These are phyloP conservation scores for Fusarium buxicola DNA, from an alignment of 2,329 filamentous ascomycete species.

Conservation along the genomic window DNA sequence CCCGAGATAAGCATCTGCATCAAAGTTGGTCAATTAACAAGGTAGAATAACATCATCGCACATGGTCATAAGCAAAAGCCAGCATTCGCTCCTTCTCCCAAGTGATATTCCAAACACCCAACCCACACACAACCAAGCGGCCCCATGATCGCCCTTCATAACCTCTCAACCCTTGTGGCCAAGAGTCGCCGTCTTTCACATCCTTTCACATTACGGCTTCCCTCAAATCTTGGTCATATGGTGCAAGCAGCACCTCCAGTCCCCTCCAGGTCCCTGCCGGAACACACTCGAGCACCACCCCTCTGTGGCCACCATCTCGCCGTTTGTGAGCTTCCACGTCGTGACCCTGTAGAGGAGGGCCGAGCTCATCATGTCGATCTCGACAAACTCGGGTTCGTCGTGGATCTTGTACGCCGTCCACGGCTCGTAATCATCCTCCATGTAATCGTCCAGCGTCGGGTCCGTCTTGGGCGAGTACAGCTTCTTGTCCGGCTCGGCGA, in stretches of 20 bases:
- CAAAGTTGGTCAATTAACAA: conserved; percentile 25
- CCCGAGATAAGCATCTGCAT: conserved; percentile 1
- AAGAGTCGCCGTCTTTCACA: not conserved
- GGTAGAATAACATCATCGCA: conserved; percentile 19
- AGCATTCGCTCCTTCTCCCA: conserved; percentile 36
- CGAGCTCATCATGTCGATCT: conserved; percentile 53
- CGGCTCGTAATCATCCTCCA: conserved; percentile 50
- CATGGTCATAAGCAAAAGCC: conserved; percentile 15
- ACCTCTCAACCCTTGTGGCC: conserved; percentile 2
- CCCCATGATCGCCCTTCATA: not conserved
- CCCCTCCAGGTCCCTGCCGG: conserved; percentile 49
- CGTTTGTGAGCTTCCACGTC: conserved; percentile 46
- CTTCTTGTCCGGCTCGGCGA: conserved; percentile 48
- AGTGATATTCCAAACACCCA: conserved; percentile 24
- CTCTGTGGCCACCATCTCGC: conserved; percentile 50
- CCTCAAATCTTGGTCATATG: conserved; percentile 47
- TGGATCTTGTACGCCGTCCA: conserved; percentile 53
- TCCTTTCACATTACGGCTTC: conserved; percentile 6
- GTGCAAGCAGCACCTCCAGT: conserved; percentile 51
- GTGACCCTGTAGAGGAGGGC: conserved; percentile 50
- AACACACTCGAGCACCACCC: conserved; percentile 51
- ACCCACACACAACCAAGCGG: conserved; percentile 9
- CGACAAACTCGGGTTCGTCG: conserved; percentile 52
- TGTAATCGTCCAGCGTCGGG: conserved; percentile 48
- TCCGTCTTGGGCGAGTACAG: conserved; percentile 49